Evolutionary conservation across 495 filamentous ascomycete genomes (phyloP), one percentile per base, ranked within the genome.

Genomic region (Trichoderma virens): DNA sequence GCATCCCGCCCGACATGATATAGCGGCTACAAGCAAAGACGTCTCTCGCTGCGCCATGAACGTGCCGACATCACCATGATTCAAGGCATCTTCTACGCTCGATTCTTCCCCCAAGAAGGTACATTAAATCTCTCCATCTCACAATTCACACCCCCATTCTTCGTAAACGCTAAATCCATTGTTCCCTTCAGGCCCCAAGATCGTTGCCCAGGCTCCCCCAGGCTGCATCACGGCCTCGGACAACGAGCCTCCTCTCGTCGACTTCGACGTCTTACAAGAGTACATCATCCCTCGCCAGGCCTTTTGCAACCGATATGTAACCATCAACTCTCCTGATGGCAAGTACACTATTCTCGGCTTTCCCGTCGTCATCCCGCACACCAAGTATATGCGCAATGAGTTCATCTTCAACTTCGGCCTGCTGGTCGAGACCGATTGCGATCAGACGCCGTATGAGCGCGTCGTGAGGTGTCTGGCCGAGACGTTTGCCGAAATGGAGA

Each of bases 401-500:
- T 97, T 95, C 77, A 95, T 96, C 71, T 98, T 98, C 84, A 98
- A 97, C 72, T 96, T 98, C 68, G 90, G 90, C 60, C 73, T 98
- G 25, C 91, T 98, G 18, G 79, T 98, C 45, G 78, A 80, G 45
- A 68, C 72, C n/a, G 84, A 86, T 59, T 88, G 88, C 64, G 85
- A 88, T 69, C 78, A 79, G 62, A 70, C 77, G 18, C 78, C 79
- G 30, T 95, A 95, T 72, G 87, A 92, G 73, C 87, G 86, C 65
- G 90, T 98, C 43, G 92, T 94, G 38, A 79, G 87, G 68, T 90
- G 95, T 68, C 79, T 98, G 16, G 94, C 92, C 16, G 82, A 86
- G 61, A 82, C 95, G 59, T 92, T 98, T 78, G 86, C 88, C 64
- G 88, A 88, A 62, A 82, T 98, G 75, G 94, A 98, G 76, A 88